Base-by-base conservation (phyloP, 140 eudicot species). In the Ambrosia hybrid region DNA sequence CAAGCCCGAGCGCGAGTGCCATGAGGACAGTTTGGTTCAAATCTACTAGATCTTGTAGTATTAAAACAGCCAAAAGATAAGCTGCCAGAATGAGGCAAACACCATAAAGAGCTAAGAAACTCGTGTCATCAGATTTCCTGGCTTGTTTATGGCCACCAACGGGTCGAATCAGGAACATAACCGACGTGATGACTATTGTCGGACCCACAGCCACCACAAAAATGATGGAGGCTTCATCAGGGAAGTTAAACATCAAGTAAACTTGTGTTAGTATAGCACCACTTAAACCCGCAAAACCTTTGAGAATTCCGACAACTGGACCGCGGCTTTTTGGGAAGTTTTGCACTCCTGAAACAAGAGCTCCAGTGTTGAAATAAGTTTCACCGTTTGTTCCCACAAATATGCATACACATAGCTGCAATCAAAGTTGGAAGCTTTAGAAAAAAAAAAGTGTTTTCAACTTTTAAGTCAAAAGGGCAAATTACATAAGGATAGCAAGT, bases 371-470 rank as follows among this genome's bases (percentile, higher is more conserved):
- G 81, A 83, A 88, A 73, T 88, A 88, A 72, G 96, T 88, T 74
- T 88, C 91, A 9, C 96, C 96, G 72, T 88, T 88, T 55, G 96
- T 86, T 75, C 96, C 96, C 64, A 88, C 84, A 67, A 88, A 88
- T 51, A 88, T 88, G 74, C 83, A 82, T 43, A 85, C 76, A 71
- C 96, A 88, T 67, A 88, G 80, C 96, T 88, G 89, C 84, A 80
- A 36, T 52, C 48, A 45, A 62, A 56, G 51, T 51, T 70, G 1
- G 6, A 76, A 21, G 46, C 66, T 57, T 75, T 59, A 55, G 57
- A 21, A 6, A 43, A 1, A 34, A 21, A 21, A 21, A 21, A 21
- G 30, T 21, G 30, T 21, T 21, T 21, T 21, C 30, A 21, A 21
- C 30, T 21, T 21, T 21, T 21, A 21, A 21, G 30, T 21, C 30